Percentiles rank a stretch among this genome's conserved stretches.
Evolutionary conservation across 495 filamentous ascomycete genomes (phyloP).

Genomic region (Chaetomium fimeti): DNA sequence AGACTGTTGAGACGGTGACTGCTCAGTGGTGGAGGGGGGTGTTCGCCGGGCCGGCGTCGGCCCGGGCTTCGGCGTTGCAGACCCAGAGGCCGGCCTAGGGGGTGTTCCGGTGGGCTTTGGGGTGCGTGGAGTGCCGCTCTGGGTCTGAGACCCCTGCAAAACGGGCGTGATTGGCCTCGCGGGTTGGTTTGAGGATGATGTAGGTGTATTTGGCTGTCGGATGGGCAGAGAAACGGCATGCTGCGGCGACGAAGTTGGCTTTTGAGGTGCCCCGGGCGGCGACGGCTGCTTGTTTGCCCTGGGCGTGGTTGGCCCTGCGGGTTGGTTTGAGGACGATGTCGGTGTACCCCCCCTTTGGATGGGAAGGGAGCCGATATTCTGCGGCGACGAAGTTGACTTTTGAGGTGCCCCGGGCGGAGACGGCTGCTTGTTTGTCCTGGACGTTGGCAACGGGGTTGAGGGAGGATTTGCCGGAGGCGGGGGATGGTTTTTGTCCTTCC

Average conservation of each 20-base stretch:
- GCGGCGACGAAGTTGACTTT: neutral
- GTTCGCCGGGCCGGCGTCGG: neutral
- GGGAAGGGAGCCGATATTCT: too few species aligned
- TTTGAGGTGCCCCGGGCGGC: neutral
- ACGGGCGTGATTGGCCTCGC: neutral
- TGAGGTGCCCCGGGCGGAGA: neutral
- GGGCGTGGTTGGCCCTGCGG: too few species aligned
- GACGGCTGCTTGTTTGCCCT: neutral
- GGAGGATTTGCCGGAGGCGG: neutral
- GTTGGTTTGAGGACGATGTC: too few species aligned
- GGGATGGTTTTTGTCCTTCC: neutral
- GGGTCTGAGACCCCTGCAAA: neutral
- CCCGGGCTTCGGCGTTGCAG: neutral
- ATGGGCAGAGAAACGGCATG: neutral
- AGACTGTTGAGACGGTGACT: neutral
- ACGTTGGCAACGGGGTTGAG: neutral
- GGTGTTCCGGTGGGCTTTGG: neutral
- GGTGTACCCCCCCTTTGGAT: too few species aligned
- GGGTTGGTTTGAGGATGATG: neutral
- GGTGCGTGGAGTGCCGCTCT: neutral
- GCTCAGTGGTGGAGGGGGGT: neutral
- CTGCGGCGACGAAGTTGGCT: neutral
- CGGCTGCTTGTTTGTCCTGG: neutral
- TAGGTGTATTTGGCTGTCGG: neutral
- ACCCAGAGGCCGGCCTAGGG: neutral